Evolutionary conservation across 2,329 filamentous ascomycete genomes (phyloP).

Genomic region (Penicillium palitans): DNA sequence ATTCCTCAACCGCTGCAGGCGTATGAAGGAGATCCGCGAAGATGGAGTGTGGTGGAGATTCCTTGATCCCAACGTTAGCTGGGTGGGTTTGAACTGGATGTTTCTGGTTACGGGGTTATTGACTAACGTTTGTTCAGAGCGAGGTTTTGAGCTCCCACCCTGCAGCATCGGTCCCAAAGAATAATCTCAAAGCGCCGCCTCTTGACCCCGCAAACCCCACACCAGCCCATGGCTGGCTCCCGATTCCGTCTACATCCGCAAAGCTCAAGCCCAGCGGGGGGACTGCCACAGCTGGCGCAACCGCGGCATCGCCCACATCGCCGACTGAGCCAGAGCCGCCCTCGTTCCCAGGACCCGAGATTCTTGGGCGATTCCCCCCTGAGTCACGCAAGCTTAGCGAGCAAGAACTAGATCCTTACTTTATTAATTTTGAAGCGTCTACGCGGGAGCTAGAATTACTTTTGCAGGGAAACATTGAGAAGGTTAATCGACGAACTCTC

Average conservation of each 20-base stretch:
- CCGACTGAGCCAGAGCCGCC: conserved; percentile 58
- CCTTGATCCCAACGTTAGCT: conserved; percentile 95
- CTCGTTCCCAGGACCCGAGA: conserved; percentile 60
- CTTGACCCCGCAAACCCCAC: conserved; percentile 91
- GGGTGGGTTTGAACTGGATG: conserved; percentile 60
- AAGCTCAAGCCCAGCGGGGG: conserved; percentile 67
- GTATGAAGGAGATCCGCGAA: conserved; percentile 86
- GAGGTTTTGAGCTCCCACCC: conserved; percentile 95
- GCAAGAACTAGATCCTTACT: conserved; percentile 92
- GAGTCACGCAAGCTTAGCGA: conserved; percentile 75
- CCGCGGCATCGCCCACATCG: conserved; percentile 31
- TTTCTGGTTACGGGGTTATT: conserved; percentile 17
- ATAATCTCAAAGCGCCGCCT: conserved; percentile 91
- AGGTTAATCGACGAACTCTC: conserved; percentile 86
- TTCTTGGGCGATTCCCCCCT: conserved; percentile 79
- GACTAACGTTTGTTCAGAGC: conserved; percentile 56
- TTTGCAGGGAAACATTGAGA: conserved; percentile 91
- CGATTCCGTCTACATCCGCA: conserved; percentile 79
- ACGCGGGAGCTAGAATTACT: conserved; percentile 89
- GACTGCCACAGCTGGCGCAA: conserved; percentile 51
- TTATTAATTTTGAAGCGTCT: conserved; percentile 86
- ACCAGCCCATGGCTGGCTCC: conserved; percentile 80
- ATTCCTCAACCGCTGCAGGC: conserved; percentile 88
- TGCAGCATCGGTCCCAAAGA: conserved; percentile 87
- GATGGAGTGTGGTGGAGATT: conserved; percentile 99